Percentiles rank a stretch among this genome's conserved stretches.
phyloP scores from a whole-genome alignment of 768 basidiomycete species.

The Russula griseocarnosa region DNA sequence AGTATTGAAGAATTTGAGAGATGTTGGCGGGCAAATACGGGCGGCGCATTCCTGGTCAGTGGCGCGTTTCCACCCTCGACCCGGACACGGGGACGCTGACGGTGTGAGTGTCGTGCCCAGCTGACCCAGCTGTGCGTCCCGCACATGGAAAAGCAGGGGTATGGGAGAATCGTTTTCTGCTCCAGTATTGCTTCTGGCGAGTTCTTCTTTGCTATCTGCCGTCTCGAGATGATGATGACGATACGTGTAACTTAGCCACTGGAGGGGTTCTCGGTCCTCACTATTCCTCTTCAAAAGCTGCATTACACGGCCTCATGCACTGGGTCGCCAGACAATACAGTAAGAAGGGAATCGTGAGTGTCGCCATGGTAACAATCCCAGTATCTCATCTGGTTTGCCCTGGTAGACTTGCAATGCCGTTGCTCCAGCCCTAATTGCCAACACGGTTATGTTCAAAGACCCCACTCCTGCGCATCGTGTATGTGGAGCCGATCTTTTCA shows the following conservation, averaged over 20 bases:
- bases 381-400: no score
- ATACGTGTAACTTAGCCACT: conserved; percentile 37
- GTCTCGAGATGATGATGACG: not conserved
- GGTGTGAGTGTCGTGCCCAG: conserved; percentile 31
- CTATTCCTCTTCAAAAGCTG: conserved; percentile 54
- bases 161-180: conserved; percentile 49
- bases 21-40: conserved; percentile 48
- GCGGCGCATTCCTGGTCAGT: conserved; percentile 45
- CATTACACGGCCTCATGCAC: conserved; percentile 51
- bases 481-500: conserved; percentile 10
- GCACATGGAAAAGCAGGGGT: conserved; percentile 47
- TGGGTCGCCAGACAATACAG: conserved; percentile 52
- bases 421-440: conserved; percentile 50
- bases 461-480: conserved; percentile 38
- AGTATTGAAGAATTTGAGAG: conserved; percentile 44
- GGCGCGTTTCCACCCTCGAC: not conserved
- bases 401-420: conserved; percentile 49
- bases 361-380: not conserved
- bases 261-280: conserved; percentile 56
- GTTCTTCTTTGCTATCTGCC: conserved; percentile 8
- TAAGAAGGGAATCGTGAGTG: conserved; percentile 47
- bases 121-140: conserved; percentile 50
- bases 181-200: conserved; percentile 50
- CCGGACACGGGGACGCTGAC: not conserved
- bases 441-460: conserved; percentile 48